Base-by-base conservation (phyloP, 192 early-diverging fungal genomes). In the Allomyces javanicus region DNA sequence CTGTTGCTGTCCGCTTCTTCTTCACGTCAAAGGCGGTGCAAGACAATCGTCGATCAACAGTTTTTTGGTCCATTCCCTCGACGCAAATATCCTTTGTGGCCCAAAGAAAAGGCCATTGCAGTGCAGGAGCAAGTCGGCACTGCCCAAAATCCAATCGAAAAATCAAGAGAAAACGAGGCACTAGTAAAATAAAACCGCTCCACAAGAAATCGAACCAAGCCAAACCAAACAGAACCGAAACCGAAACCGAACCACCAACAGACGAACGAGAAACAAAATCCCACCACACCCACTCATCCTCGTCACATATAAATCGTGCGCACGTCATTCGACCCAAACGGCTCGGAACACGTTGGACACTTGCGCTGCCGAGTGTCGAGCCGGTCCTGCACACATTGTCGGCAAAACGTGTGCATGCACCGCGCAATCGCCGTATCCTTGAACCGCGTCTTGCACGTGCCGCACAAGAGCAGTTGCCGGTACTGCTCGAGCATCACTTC, bases 341-440 rank as follows among this genome's bases (percentile, higher is more conserved):
- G 78, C 70, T 88, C 83, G 63, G 83, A 85, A 72, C 93, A 96
- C 23, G 86, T 88, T 17, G 93, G 93, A 72, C 93, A 96, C 75
- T 92, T 92, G 74, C 92, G 84, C 76, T 95, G 93, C 9, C 95
- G 83, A 0, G 89, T 90, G 61, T 89, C 87, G 67, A 86, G 78
- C 65, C 86, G 81, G 27, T 86, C 82, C 67, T 95, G 89, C 67
- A 96, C 87, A 70, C 94, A 97, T 67, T 82, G 75, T 68, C 90
- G 89, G 79, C 95, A 97, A 78, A 97, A 97, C 17, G 87, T 88
- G 69, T 97, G 95, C 93, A 94, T 94, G 74, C 95, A 97, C 43
- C 88, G 82, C 63, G 81, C 33, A 12, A 97, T 73, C 4, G 17
- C 12, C 50, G 50, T 58, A n/a, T 58, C 50, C 50, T 58, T 58